Conservation (phyloP, 495 filamentous ascomycete genomes). For the Aspergillus diversus region DNA sequence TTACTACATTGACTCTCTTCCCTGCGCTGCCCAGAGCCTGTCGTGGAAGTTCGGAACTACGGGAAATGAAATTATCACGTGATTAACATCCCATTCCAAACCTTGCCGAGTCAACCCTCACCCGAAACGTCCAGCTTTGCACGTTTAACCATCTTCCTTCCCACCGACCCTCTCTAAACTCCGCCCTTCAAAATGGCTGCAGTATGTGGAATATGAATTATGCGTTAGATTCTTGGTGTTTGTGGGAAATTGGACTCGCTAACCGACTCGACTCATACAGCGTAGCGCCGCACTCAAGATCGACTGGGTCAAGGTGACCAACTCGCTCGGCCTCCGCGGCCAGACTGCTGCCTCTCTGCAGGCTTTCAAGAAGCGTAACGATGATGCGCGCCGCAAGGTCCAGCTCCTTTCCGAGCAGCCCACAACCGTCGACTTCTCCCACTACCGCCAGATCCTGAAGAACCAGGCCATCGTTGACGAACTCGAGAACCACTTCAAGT, state of each 20-base stretch:
- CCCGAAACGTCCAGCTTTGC: slow-evolving; percentile 45
- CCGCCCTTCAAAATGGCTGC: slow-evolving; percentile 76
- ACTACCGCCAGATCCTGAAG: slow-evolving; percentile 90
- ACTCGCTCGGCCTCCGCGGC: slow-evolving; percentile 92
- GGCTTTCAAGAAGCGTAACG: slow-evolving; percentile 99
- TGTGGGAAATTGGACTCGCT: slow-evolving; percentile 27
- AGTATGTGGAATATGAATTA: slow-evolving; percentile 61
- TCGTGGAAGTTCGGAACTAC: slow-evolving; percentile 36
- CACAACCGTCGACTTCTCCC: slow-evolving; percentile 84
- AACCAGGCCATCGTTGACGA: slow-evolving; percentile 93
- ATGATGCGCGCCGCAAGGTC: slow-evolving; percentile 94
- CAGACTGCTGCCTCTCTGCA: slow-evolving; percentile 87
- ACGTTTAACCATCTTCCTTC: slow-evolving; percentile 45
- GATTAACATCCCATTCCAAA: slow-evolving; percentile 44
- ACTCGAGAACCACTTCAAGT: slow-evolving; percentile 90
- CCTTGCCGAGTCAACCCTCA: slow-evolving; percentile 52
- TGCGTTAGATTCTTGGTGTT: not conserved
- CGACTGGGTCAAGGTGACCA: slow-evolving; percentile 93
- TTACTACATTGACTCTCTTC: slow-evolving; percentile 10
- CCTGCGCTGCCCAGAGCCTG: slow-evolving; percentile 1
- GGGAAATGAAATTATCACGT: slow-evolving; percentile 45
- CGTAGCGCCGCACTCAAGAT: slow-evolving; percentile 98
- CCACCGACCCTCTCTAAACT: slow-evolving; percentile 45
- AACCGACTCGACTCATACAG: slow-evolving; percentile 54
- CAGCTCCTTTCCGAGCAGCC: slow-evolving; percentile 75